Evolutionary conservation across 345 rosid genomes (phyloP), one percentile per base, ranked within the genome.

Genomic region (Citrus medica): DNA sequence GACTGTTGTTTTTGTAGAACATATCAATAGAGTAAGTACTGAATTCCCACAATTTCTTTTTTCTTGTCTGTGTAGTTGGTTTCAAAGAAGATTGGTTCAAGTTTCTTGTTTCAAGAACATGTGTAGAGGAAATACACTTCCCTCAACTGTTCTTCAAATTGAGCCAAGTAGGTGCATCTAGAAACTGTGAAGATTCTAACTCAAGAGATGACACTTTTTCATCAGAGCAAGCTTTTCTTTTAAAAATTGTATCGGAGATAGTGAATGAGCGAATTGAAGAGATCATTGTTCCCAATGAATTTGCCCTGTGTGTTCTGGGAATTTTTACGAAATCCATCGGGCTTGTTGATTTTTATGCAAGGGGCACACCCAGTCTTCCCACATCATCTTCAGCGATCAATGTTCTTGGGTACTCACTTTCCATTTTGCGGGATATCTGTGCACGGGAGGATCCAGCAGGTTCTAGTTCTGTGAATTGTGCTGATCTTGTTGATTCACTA

Each of bases 11-110:
- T 37, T 37, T 5, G 21, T 22, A 10, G 16, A 35, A 73, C 16
- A n/a, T 69, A 35, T 17, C 9, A 62, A 67, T 24, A 24, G 22
- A 48, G 25, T 72, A 14, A 61, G 33, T 7, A 24, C 71, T 77
- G 10, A 16, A 10, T 22, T 76, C 59, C 30, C 9, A 24, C 24
- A 6, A 68, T 17, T 69, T 61, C 6, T 69, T 71, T 58, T 67
- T 60, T 56, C 37, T 5, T 85, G 37, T 48, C 25, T 66, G 55
- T 22, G 74, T 85, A 92, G 98, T 88, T 87, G 97, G 96, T 70
- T 90, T 86, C 81, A 69, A 82, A 24, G 97, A 91, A 81, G 87
- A 92, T 73, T 92, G 98, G 99, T 85, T 92, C 37, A 90, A 91
- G 88, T 53, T 91, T 73, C 78, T 95, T 73, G 83, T 95, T 24